Base-by-base conservation (phyloP, 495 filamentous ascomycete species). In the Sordaria brevicollis region DNA sequence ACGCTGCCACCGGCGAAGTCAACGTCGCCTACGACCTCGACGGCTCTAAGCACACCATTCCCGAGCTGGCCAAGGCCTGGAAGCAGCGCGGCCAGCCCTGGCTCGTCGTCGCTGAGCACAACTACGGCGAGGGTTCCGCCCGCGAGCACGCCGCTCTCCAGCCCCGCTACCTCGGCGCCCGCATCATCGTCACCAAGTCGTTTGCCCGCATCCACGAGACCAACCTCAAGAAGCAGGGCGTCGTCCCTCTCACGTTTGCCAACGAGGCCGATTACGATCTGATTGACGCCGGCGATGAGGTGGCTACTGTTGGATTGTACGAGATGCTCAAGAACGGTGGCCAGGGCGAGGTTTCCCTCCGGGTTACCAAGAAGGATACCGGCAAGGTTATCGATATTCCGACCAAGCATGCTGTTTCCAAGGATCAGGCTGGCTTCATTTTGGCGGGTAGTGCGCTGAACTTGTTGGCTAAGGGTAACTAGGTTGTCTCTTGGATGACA, bases 191-290 rank as follows among this genome's bases (percentile, higher is more conserved):
- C 31, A 85, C 90, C 68, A 98, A 98, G 86, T 89, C 85, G 77
- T 98, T 99, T 78, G 95, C 95, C 3, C 86, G 95, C 54, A 99
- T 99, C 80, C 95, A 99, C 82, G 96, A 99, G 85, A 97, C 95
- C 19, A 99, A 99, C 81, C 83, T 99, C 35, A 99, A 99, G 89
- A 98, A 99, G 85, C 95, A 99, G 83, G 95, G 95, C 70, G 91
- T 99, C 17, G 93, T 97, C 25, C 95, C 95, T 0, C 81, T 99
- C 71, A 96, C 92, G 0, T 97, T 99, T 75, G 92, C 82, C 2
- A 85, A 95, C 76, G 91, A 91, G 76, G 83, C 81, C n/a, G 96
- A 98, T 77, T 99, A 99, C 77, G 92, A 94, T 71, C 80, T 80
- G 67, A 89, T 99, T 65, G 81, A 85, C 37, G 92, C 92, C 1